Evolutionary conservation across 108 stramenopile species (phyloP), one percentile per base, ranked within the genome.

Genomic region (Nitzschia sp.): DNA sequence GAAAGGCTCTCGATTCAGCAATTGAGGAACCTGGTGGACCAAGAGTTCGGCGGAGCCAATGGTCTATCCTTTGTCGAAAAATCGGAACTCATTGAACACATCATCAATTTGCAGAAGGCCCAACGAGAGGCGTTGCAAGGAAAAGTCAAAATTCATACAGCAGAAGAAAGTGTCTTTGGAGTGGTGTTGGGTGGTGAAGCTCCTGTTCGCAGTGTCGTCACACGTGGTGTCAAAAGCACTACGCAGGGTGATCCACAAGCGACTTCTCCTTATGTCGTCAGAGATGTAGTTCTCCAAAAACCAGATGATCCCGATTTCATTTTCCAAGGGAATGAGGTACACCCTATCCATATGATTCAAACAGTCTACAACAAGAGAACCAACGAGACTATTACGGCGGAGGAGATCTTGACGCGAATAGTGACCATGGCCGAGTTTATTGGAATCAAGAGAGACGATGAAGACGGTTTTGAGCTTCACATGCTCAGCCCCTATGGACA

Each of bases 171-270:
- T 41, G 50, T 83, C 6, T 83, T 80, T 75, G 85, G 85, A 17
- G 69, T 86, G 6, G 69, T 71, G 0, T 38, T 86, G 53, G 79
- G 73, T 24, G 85, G 85, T 12, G 57, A 80, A 21, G 75, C 75
- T 34, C 81, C 81, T 0, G 66, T 82, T n/a, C 51, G 62, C 38
- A 65, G 68, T 20, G 56, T 82, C 8, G 85, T 86, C 8, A 83
- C 85, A 10, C 69, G 81, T 42, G 85, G 84, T 12, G 81, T 85
- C 15, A 43, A 52, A 15, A 78, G 80, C 52, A 55, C 80, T 17
- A 59, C 63, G 25, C 72, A 67, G 3, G 63, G 64, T 8, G 42
- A 41, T 10, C 73, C 51, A 20, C 48, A 53, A 17, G 37, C 63
- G 6, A 41, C 57, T 15, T 53, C 65, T 34, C 51, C 73, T 22